Evolutionary conservation across 1,284 basidiomycete species (phyloP).

Genomic region (Cryptococcus sp.): DNA sequence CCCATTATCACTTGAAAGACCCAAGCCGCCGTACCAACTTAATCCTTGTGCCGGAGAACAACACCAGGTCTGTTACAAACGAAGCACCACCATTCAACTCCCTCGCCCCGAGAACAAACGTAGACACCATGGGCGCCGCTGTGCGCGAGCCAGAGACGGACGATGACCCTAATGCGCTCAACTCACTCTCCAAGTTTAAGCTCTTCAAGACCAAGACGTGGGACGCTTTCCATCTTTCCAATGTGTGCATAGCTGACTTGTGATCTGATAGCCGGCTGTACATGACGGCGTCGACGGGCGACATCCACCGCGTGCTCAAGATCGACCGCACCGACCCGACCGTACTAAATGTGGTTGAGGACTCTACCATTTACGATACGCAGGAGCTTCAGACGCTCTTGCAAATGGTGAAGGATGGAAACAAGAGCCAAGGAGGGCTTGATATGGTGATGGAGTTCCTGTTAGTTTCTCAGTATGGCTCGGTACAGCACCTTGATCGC

Average conservation of each 20-base stretch:
- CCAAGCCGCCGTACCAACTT: too few species aligned
- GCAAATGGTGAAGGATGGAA: conserved; percentile 92
- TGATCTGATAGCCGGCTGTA: conserved; percentile 62
- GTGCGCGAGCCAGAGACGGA: conserved; percentile 4
- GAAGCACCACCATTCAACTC: too few species aligned
- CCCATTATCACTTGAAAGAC: too few species aligned
- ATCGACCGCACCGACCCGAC: conserved; percentile 78
- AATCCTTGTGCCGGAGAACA: too few species aligned
- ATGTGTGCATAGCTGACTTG: too few species aligned
- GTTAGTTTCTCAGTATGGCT: conserved; percentile 22
- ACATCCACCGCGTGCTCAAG: conserved; percentile 80
- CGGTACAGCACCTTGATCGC: too few species aligned
- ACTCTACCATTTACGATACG: conserved; percentile 79
- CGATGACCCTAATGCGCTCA: conserved; percentile 23
- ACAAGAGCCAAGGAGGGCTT: conserved; percentile 79
- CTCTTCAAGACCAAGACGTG: conserved; percentile 78
- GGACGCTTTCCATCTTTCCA: conserved; percentile 2
- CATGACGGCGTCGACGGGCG: conserved; percentile 65
- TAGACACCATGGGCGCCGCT: neutral
- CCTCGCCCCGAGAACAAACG: too few species aligned
- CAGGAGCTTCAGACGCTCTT: conserved; percentile 85
- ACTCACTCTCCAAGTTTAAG: conserved; percentile 76
- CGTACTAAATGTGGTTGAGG: conserved; percentile 73
- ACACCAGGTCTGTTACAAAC: too few species aligned
- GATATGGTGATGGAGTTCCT: conserved; percentile 78